Conservation (phyloP, 169 alveolate genomes). For the Blepharisma undulans region DNA sequence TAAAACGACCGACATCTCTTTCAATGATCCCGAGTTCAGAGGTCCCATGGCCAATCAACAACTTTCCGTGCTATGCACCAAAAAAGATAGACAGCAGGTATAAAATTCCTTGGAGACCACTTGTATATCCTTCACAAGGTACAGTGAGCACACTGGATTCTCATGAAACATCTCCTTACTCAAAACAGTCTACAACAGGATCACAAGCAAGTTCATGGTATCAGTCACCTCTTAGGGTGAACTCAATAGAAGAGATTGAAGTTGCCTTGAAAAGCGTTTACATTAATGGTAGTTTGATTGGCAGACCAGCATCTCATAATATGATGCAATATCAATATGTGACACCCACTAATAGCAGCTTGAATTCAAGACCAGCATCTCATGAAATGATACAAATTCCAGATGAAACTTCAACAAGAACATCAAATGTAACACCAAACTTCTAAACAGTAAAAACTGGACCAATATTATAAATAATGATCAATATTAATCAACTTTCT, state of each 20-base stretch:
- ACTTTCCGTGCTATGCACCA: neutral
- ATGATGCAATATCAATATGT: neutral
- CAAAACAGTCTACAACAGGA: neutral
- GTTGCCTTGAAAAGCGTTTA: neutral
- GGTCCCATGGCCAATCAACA: neutral
- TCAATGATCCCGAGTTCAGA: neutral
- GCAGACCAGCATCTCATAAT: neutral
- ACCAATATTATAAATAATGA: neutral
- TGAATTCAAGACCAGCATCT: neutral
- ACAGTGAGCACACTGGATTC: neutral
- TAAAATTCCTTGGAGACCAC: neutral
- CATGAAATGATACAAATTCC: neutral
- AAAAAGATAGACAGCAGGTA: neutral
- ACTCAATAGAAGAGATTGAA: neutral
- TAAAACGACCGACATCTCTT: neutral
- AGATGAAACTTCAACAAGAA: neutral
- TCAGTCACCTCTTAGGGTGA: neutral
- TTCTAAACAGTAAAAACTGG: neutral
- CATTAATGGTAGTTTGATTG: neutral
- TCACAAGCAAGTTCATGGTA: neutral
- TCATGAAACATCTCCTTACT: neutral
- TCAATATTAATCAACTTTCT: neutral
- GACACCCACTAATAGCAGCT: neutral
- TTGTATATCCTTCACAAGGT: neutral
- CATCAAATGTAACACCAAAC: neutral